Percentiles rank a stretch among this genome's conserved stretches.
Conservation (phyloP, 805 yeast species). For the Kazachstania africana region DNA sequence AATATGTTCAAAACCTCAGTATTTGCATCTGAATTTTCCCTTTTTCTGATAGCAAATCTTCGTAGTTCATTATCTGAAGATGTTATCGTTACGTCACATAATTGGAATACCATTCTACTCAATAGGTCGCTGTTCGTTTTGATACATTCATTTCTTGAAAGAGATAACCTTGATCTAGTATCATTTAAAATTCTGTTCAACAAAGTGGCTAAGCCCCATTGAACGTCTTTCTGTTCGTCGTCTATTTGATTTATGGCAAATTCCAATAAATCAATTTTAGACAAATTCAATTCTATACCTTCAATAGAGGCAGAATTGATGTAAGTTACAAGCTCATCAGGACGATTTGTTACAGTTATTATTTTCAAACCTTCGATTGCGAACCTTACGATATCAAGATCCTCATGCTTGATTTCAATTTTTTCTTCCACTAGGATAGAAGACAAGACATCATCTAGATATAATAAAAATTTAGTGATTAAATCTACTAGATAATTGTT, state of each 20-base stretch:
- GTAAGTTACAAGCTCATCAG: not conserved
- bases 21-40: slow-evolving; percentile 1
- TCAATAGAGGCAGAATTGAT: not conserved
- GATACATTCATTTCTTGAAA: slow-evolving; percentile 5
- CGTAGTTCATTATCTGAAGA: slow-evolving; percentile 19
- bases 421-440: slow-evolving; percentile 1
- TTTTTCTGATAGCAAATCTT: slow-evolving; percentile 10
- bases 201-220: slow-evolving; percentile 15
- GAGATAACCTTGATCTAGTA: slow-evolving; percentile 9
- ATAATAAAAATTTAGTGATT: slow-evolving; percentile 7
- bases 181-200: slow-evolving; percentile 9
- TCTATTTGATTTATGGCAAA: slow-evolving; percentile 9
- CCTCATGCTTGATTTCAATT: slow-evolving; percentile 2
- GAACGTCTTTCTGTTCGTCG: slow-evolving; percentile 1
- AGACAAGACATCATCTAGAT: slow-evolving; percentile 11
- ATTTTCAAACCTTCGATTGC: slow-evolving; percentile 9
- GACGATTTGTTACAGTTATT: slow-evolving; percentile 1
- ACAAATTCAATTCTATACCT: slow-evolving; percentile 6
- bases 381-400: slow-evolving; percentile 7
- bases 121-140: slow-evolving; percentile 8
- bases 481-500: slow-evolving; percentile 13
- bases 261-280: slow-evolving; percentile 11
- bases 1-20: slow-evolving; percentile 8
- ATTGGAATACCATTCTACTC: slow-evolving; percentile 17
- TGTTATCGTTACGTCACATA: slow-evolving; percentile 14